Evolutionary conservation across 2,329 filamentous ascomycete species (phyloP), one percentile per base, ranked within the genome.

Genomic region (Sclerotinia sclerotiorum): DNA sequence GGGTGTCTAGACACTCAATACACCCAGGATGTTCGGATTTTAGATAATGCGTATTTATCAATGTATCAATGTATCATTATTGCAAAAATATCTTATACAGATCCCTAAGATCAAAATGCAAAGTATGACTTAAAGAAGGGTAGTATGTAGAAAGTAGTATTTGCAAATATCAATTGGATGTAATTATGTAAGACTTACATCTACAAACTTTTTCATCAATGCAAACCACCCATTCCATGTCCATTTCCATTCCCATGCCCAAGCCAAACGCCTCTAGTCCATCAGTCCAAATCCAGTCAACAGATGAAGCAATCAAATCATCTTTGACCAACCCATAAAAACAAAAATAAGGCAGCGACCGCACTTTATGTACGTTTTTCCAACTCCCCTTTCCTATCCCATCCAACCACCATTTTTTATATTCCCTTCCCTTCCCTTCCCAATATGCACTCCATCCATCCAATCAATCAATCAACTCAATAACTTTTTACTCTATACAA

Each of bases 401-500:
- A 21, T 21, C 35, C 57, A 27, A 60, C 24, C 62, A 32, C 35
- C 62, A n/a, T 44, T 44, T 54, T 55, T 55, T n/a, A 62, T 19
- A 27, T 27, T n/a, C 60, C 3, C 46, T 57, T 27, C 32, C 61
- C 19, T 55, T 15, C 3, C 42, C 49, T 55, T 42, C 49, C 62
- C 17, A 65, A 65, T 65, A 65, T 65, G 24, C 49, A 44, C 62
- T 44, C 19, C 17, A 54, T 52, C 32, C 52, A 60, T 48, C 63
- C 48, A 44, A 24, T 39, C 24, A 27, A 24, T n/a, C 58, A 56
- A 57, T 42, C 52, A 48, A n/a, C 54, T n/a, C 44, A 42, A 54
- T 69, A 21, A 29, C 19, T n/a, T 17, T 60, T 35, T 21, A 60
- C 64, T 48, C 61, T 60, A 58, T 58, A 58, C 64, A 67, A 67